Conservation (phyloP, 2,329 filamentous ascomycete species). For the Venturia asperata region DNA sequence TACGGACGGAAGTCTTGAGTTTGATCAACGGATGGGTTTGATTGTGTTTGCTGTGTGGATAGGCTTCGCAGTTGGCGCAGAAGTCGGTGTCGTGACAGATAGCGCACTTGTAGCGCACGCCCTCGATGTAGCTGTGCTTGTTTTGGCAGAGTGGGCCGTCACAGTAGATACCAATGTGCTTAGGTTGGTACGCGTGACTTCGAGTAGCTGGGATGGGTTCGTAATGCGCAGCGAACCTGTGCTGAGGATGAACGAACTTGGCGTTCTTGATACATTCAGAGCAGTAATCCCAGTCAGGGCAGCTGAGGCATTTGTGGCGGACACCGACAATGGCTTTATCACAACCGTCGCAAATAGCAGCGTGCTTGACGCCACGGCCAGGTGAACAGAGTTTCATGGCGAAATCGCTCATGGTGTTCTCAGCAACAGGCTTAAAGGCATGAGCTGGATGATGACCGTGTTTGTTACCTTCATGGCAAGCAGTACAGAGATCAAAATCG, state of each 20-base stretch:
- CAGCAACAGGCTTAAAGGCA: constrained; percentile 62
- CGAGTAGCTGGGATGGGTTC: constrained; percentile 53
- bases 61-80: constrained; percentile 87
- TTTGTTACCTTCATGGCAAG: constrained; percentile 65
- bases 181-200: constrained; percentile 32
- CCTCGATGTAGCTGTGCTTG: constrained; percentile 61
- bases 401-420: constrained; percentile 55
- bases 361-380: constrained; percentile 74
- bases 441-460: constrained; percentile 93
- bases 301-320: constrained; percentile 93
- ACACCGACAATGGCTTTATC: constrained; percentile 80
- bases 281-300: constrained; percentile 97
- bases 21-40: constrained; percentile 95
- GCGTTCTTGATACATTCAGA: constrained; percentile 63
- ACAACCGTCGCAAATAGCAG: constrained; percentile 91
- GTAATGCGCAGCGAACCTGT: constrained; percentile 86
- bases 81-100: constrained; percentile 94
- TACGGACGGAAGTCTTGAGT: constrained; percentile 86
- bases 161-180: constrained; percentile 84
- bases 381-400: constrained; percentile 64
- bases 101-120: constrained; percentile 92
- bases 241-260: constrained; percentile 63
- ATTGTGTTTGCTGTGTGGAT: constrained; percentile 79
- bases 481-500: constrained; percentile 86
- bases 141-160: constrained; percentile 81